Evolutionary conservation across 257 asterid genomes (phyloP), one percentile per base, ranked within the genome.

Genomic region (Jaltomata sinuosa): DNA sequence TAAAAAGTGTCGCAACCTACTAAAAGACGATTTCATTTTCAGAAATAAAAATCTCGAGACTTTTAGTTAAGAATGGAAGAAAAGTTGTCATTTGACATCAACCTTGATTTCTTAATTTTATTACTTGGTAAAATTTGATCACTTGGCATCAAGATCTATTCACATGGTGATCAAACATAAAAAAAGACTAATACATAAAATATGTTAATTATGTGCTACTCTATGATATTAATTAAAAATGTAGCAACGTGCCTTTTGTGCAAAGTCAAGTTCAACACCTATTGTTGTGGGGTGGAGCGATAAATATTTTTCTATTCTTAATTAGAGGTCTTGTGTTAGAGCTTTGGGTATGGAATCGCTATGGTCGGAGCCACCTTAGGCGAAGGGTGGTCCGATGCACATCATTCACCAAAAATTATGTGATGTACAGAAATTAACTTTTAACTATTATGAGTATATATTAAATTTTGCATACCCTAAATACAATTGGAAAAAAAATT

Each of bases 31-130:
- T 19, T 34, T 8, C 8, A 1, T 67, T 65, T 2, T 6, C 0
- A 29, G 2, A 29, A 1, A 3, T 1, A 31, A 3, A 64, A 0
- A 29, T 14, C 0, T 27, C 0, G 6, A 64, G 1, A 25, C 0
- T 22, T 57, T 59, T 57, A 57, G 1, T n/a, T n/a, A 55, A 55
- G 11, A 55, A n/a, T 9, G 3, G 1, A n/a, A 0, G 8, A n/a
- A 59, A 6, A 22, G 19, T 1, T 0, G 27, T 22, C 3, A 9
- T 10, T 22, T 22, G 25, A 9, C 16, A 1, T n/a, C 67, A n/a
- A 8, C 3, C 61, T 54, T 22, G 7, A 59, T 29, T 62, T 12
- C 40, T 27, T 62, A 62, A 12, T 62, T 62, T 25, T 25, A 22
- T 12, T 62, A 62, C 71, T 62, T 12, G n/a, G 8, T 31, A 31